Evolutionary conservation across 352 stramenopile species (phyloP).

Genomic region (Globisporangium irregulare): DNA sequence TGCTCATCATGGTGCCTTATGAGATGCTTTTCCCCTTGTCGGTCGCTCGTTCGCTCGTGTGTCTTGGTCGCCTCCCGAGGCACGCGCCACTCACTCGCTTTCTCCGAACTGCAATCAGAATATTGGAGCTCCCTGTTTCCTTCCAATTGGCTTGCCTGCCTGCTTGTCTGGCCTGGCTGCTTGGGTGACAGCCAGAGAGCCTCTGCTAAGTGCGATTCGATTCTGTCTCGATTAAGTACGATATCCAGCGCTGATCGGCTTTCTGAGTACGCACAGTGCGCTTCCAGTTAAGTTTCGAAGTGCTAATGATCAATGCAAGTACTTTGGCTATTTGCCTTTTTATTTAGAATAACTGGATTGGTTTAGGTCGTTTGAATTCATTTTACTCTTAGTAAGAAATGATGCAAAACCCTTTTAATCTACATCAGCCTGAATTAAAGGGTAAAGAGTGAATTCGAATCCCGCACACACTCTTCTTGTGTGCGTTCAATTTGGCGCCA

Average conservation of each 20-base stretch:
- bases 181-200: slow-evolving; percentile 2
- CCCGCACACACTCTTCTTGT: not conserved
- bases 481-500: not conserved
- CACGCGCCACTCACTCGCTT: not conserved
- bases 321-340: not conserved
- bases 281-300: not conserved
- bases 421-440: not conserved
- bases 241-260: not conserved
- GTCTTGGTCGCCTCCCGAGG: not conserved
- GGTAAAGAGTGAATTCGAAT: not conserved
- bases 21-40: not conserved
- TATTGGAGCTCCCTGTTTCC: not conserved
- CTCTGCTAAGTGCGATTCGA: not conserved
- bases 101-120: slow-evolving; percentile 8
- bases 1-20: slow-evolving; percentile 12
- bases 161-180: not conserved
- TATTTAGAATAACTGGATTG: not conserved
- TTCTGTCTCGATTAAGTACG: not conserved
- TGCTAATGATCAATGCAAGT: not conserved
- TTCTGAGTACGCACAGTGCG: not conserved
- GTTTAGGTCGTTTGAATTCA: not conserved
- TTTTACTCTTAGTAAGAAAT: not conserved
- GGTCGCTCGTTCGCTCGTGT: not conserved
- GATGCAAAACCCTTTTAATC: too few species aligned
- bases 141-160: not conserved